These are phyloP conservation scores for Candida glucosophila DNA, from an alignment of 1,139 yeast genomes.

Conservation along the genomic window DNA sequence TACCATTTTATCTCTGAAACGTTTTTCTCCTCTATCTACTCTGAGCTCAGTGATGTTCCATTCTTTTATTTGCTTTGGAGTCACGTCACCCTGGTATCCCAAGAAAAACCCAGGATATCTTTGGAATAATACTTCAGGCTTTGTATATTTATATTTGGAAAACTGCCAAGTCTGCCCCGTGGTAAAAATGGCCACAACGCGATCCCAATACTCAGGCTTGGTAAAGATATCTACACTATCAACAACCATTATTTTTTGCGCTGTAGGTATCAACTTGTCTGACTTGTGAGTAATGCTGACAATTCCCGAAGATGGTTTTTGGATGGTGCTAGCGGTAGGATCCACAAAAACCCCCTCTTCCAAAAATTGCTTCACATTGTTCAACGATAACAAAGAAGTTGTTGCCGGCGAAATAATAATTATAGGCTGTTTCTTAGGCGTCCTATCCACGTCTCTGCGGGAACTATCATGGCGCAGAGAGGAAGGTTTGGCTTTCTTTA, in stretches of 20 bases:
- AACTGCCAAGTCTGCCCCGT: constrained; percentile 99
- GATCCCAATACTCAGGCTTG: constrained; percentile 94
- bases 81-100: constrained; percentile 67
- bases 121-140: constrained; percentile 75
- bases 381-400: constrained; percentile 73
- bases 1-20: constrained; percentile 86
- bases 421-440: constrained; percentile 67
- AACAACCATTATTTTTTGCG: constrained; percentile 67
- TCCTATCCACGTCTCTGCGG: constrained; percentile 4
- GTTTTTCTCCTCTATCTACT: constrained; percentile 66
- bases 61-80: constrained; percentile 65
- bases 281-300: constrained; percentile 49
- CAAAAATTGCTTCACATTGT: constrained; percentile 74
- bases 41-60: constrained; percentile 83
- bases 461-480: constrained; percentile 12
- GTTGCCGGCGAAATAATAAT: constrained; percentile 92
- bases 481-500: constrained; percentile 33
- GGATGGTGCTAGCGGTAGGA: constrained; percentile 33
- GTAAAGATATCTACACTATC: constrained; percentile 83
- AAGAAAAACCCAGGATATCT: constrained; percentile 77
- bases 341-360: constrained; percentile 68
- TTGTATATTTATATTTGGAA: constrained; percentile 72
- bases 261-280: constrained; percentile 43
- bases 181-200: constrained; percentile 91
- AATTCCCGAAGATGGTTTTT: constrained; percentile 34